Evolutionary conservation across 305 asterid species (phyloP).

Genomic region (Fraxinus xanthoxyloides): DNA sequence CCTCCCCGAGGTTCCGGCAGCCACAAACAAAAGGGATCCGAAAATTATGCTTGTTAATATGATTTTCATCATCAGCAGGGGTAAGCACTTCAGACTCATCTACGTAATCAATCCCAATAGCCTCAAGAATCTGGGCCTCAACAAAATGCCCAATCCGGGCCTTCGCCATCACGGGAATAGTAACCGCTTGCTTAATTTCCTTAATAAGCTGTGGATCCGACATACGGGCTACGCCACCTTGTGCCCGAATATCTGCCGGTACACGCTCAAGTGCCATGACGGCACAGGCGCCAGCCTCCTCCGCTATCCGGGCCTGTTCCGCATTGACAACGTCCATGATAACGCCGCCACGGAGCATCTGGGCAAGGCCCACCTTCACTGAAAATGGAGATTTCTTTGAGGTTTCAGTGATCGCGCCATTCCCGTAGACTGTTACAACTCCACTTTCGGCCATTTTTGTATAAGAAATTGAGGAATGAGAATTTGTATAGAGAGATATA

Average conservation of each 20-base stretch:
- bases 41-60: conserved; percentile 94
- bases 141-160: conserved; percentile 93
- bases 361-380: conserved; percentile 91
- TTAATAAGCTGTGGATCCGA: conserved; percentile 90
- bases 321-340: conserved; percentile 90
- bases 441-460: conserved; percentile 76
- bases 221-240: conserved; percentile 98
- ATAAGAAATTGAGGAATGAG: not conserved
- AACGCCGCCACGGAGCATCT: conserved; percentile 97
- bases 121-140: conserved; percentile 93
- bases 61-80: conserved; percentile 77
- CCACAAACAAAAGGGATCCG: conserved; percentile 97
- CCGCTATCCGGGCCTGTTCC: conserved; percentile 90
- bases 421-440: conserved; percentile 90
- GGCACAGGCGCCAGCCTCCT: conserved; percentile 97
- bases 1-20: conserved; percentile 96
- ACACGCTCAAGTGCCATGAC: conserved; percentile 99
- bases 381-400: conserved; percentile 88
- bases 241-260: conserved; percentile 98
- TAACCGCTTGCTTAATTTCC: conserved; percentile 89
- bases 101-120: conserved; percentile 85
- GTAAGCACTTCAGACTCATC: conserved; percentile 94
- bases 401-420: conserved; percentile 86
- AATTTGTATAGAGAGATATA: not conserved
- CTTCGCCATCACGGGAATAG: conserved; percentile 99